Base-by-base conservation (phyloP, 169 alveolate genomes). In the Theileria sp. region DNA sequence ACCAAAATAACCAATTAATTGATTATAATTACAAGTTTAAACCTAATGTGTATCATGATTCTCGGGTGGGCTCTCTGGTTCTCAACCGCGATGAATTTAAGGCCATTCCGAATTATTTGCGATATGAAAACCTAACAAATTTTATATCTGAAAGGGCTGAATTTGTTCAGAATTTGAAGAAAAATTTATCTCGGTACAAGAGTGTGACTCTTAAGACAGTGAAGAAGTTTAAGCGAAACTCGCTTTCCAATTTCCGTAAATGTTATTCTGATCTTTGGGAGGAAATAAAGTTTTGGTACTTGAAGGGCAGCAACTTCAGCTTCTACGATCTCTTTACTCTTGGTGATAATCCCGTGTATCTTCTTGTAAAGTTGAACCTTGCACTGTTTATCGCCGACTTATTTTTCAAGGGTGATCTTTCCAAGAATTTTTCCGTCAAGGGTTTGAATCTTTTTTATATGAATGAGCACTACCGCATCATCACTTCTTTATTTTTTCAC, bases 401-500 rank as follows among this genome's bases (percentile, higher is more conserved):
- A 8, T 65, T 77, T 32, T 62, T 77, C 28, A 51, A 68, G 34
- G 84, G 84, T 17, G 23, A 32, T 3, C 26, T 77, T 77, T 17
- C 25, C 15, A 15, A 26, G 23, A 38, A 38, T 26, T 50, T 23
- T 71, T 19, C 79, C 23, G 78, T 74, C 73, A 21, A 32, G 62
- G 72, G 91, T 19, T 0, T 30, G 30, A 36, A 49, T 44, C 66
- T 85, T 19, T 77, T 75, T 73, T 15, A 36, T 10, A 85, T 32
- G 30, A 79, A 80, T 26, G 85, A 85, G 72, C 74, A 72, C 38
- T 85, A 85, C 73, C 61, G 91, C 62, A 34, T 85, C 5, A 19
- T 78, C 9, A 85, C 91, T 9, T 85, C 88, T 0, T 81, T 85
- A 32, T 85, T 85, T 74, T 12, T 85, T 38, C 91, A 85, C 80